Conservation (phyloP, 2,329 filamentous ascomycete species). For the Alternaria viburni region DNA sequence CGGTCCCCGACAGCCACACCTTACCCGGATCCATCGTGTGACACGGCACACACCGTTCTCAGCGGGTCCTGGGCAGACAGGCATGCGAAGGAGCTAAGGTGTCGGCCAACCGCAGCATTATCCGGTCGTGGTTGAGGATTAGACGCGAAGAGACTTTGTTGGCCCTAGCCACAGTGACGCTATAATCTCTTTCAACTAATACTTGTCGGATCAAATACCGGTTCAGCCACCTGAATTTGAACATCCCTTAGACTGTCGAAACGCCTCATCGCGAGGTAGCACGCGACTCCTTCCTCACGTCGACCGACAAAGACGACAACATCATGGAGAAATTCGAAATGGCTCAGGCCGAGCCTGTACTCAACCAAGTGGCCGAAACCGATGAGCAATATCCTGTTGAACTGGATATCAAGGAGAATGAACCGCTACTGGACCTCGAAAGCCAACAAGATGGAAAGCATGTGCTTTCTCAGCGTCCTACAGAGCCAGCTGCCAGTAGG, state of each 20-base stretch:
- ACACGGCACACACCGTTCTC: not conserved
- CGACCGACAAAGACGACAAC: not conserved
- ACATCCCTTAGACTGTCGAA: not conserved
- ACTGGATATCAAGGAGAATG: not conserved
- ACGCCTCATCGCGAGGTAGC: not conserved
- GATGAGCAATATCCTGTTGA: not conserved
- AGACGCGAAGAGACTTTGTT: not conserved
- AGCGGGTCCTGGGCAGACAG: not conserved
- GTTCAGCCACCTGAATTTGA: not conserved
- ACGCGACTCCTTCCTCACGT: not conserved
- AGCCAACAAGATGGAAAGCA: not conserved
- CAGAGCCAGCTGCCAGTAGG: not conserved
- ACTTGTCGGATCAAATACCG: not conserved
- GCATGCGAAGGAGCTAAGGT: not conserved
- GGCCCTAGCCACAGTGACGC: not conserved
- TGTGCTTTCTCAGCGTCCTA: not conserved
- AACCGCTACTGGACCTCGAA: conserved; percentile 2
- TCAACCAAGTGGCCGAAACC: not conserved
- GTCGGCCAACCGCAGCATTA: not conserved
- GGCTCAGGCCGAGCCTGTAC: not conserved
- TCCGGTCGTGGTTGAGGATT: not conserved
- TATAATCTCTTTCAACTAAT: not conserved
- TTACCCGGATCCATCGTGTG: not conserved
- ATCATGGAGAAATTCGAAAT: not conserved
- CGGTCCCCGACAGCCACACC: not conserved